Evolutionary conservation across 2,329 filamentous ascomycete genomes (phyloP).

Genomic region (Penicillium digitatum): DNA sequence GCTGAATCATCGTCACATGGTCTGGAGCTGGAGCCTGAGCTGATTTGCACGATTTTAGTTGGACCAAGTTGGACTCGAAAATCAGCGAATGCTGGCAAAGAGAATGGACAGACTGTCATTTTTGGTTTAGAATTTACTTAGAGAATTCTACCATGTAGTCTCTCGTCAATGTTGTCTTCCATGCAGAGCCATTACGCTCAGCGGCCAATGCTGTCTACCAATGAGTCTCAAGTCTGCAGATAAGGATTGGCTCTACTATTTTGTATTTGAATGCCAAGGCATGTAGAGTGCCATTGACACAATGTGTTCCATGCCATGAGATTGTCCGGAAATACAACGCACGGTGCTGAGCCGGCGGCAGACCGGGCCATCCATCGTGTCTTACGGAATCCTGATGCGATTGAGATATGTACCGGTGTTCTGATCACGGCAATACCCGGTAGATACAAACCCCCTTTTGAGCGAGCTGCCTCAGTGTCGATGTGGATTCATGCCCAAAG

Average conservation of each 20-base stretch:
- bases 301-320: not conserved
- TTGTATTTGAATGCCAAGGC: not conserved
- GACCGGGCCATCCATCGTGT: not conserved
- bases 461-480: slow-evolving; percentile 13
- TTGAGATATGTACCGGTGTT: not conserved
- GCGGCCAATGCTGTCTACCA: not conserved
- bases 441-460: slow-evolving; percentile 8
- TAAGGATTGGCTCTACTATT: not conserved
- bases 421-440: slow-evolving; percentile 2
- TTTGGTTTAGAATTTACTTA: not conserved
- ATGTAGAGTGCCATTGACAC: not conserved
- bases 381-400: not conserved
- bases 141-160: not conserved
- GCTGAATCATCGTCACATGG: slow-evolving; percentile 24
- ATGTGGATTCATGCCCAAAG: slow-evolving; percentile 20
- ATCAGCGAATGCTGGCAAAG: not conserved
- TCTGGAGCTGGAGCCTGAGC: not conserved
- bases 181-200: not conserved
- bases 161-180: not conserved
- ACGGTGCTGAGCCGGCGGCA: not conserved
- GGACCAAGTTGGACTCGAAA: not conserved
- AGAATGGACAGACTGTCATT: not conserved
- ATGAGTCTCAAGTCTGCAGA: not conserved
- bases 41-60: not conserved
- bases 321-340: not conserved